Conservation (phyloP, 2,329 filamentous ascomycete genomes). For the Sclerotinia minor region DNA sequence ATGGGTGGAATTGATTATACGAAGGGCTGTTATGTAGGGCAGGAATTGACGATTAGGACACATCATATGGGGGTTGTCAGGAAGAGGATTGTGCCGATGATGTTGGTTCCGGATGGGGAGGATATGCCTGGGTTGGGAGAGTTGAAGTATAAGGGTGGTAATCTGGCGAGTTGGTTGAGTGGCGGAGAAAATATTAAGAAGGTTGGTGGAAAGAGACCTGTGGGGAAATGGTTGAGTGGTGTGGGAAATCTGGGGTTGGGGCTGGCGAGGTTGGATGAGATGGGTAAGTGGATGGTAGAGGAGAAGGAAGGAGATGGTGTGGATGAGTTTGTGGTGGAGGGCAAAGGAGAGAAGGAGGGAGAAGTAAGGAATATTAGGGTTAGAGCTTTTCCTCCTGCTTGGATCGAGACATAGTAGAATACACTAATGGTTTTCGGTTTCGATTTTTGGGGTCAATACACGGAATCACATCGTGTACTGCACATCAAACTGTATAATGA, state of each 20-base stretch:
- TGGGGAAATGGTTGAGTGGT: constrained; percentile 77
- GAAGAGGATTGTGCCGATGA: constrained; percentile 81
- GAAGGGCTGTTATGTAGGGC: constrained; percentile 96
- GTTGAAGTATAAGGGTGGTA: constrained; percentile 47
- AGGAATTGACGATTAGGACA: constrained; percentile 94
- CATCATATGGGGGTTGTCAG: constrained; percentile 91
- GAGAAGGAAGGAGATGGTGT: constrained; percentile 55
- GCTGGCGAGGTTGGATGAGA: constrained; percentile 82
- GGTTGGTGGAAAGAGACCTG: constrained; percentile 56
- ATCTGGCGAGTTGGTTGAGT: constrained; percentile 51
- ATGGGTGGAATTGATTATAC: constrained; percentile 85
- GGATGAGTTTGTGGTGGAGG: constrained; percentile 51
- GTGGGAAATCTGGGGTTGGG: constrained; percentile 86
- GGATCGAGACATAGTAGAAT: constrained; percentile 48
- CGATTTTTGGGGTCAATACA: background rate
- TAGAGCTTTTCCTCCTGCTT: constrained; percentile 82
- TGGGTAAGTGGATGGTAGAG: constrained; percentile 77
- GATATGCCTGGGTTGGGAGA: constrained; percentile 46
- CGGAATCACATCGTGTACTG: background rate
- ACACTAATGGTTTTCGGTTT: background rate
- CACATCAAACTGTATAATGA: background rate
- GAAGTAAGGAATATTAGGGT: constrained; percentile 53
- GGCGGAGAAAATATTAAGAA: constrained; percentile 37
- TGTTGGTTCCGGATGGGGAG: constrained; percentile 60
- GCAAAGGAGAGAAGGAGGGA: constrained; percentile 44